phyloP scores from a whole-genome alignment of 768 basidiomycete species.

The Serendipita sp. region DNA sequence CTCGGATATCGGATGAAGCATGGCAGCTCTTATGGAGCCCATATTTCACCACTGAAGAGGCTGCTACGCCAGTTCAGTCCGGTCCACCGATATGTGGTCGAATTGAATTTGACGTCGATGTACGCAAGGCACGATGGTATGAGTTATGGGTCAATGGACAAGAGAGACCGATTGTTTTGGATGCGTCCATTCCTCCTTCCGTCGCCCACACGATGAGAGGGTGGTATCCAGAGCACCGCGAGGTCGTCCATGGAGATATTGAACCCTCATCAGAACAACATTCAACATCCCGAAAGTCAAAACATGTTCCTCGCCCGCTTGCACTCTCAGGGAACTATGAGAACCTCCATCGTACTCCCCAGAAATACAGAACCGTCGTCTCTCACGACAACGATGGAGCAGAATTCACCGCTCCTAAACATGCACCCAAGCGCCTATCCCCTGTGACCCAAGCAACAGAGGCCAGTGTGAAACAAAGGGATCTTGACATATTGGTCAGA shows the following conservation, averaged over 20 bases:
- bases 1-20: slow-evolving; percentile 60
- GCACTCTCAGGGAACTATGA: not conserved
- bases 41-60: slow-evolving; percentile 28
- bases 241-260: slow-evolving; percentile 24
- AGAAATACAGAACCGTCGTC: not conserved
- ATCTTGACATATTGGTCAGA: slow-evolving; percentile 40
- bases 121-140: slow-evolving; percentile 61
- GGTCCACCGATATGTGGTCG: slow-evolving; percentile 52
- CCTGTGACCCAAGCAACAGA: slow-evolving; percentile 49
- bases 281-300: slow-evolving; percentile 9
- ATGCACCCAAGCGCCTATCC: slow-evolving; percentile 21
- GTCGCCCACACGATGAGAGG: slow-evolving; percentile 31
- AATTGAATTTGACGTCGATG: slow-evolving; percentile 78
- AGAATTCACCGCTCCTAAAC: not conserved
- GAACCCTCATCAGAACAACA: slow-evolving; percentile 13
- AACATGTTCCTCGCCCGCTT: not conserved
- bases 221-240: slow-evolving; percentile 36
- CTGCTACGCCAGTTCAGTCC: slow-evolving; percentile 16
- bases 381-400: not conserved
- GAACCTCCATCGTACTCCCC: not conserved
- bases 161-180: slow-evolving; percentile 26
- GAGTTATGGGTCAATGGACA: slow-evolving; percentile 41
- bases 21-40: slow-evolving; percentile 61
- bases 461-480: slow-evolving; percentile 27
- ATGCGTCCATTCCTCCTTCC: slow-evolving; percentile 26